phyloP scores from a whole-genome alignment of 2,329 filamentous ascomycete genomes.

The Pseudonectria foliicola region DNA sequence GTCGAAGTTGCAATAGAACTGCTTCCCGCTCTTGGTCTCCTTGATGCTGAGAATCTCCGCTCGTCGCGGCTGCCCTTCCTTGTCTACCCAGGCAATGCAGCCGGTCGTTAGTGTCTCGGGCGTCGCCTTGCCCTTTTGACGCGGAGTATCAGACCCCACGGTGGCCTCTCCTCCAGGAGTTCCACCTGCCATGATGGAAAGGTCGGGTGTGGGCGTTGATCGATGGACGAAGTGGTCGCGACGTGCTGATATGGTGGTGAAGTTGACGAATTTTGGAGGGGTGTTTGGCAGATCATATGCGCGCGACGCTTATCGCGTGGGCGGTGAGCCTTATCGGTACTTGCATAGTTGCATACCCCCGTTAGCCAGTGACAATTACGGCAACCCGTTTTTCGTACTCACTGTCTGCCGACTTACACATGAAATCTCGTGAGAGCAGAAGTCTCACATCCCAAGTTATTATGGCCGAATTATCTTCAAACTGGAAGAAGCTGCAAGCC shows the following conservation, averaged over 20 bases:
- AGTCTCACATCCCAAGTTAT: background rate
- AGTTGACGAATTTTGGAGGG: slow-evolving; percentile 17
- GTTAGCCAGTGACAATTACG: slow-evolving; percentile 1
- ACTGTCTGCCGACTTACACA: background rate
- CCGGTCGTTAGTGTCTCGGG: slow-evolving; percentile 65
- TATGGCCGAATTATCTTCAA: slow-evolving; percentile 51
- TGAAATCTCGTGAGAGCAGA: background rate
- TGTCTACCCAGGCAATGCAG: slow-evolving; percentile 55
- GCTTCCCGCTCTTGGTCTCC: slow-evolving; percentile 78
- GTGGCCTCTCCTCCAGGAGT: slow-evolving; percentile 43
- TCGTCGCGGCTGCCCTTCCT: slow-evolving; percentile 78
- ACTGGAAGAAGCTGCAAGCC: slow-evolving; percentile 73
- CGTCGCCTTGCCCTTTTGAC: slow-evolving; percentile 74
- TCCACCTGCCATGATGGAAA: slow-evolving; percentile 47
- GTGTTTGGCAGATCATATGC: slow-evolving; percentile 19
- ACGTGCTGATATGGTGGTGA: slow-evolving; percentile 5
- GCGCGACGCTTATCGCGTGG: slow-evolving; percentile 17
- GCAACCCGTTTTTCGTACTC: no score
- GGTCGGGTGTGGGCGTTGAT: slow-evolving; percentile 4
- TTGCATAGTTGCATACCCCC: slow-evolving; percentile 15
- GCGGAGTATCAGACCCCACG: slow-evolving; percentile 50
- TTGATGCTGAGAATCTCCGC: slow-evolving; percentile 95
- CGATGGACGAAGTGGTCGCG: slow-evolving; percentile 19
- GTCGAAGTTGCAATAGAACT: slow-evolving; percentile 95
- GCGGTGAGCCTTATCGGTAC: slow-evolving; percentile 22